Base-by-base conservation (phyloP, 2,329 filamentous ascomycete species). In the Pseudopyricularia cyperi region DNA sequence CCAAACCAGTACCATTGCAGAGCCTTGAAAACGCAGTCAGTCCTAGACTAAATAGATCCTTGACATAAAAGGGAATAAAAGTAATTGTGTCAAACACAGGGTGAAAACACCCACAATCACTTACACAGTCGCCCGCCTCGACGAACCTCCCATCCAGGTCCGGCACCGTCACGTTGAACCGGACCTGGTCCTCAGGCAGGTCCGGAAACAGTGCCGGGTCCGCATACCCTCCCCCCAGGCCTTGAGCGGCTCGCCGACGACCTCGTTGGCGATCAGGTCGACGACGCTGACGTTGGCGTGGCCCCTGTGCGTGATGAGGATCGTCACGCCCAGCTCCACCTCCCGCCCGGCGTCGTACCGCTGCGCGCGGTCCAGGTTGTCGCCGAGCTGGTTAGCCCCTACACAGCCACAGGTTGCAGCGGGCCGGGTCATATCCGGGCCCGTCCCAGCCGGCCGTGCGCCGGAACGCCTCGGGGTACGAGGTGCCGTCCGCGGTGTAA, bases 1-100 rank as follows among this genome's bases (percentile, higher is more conserved):
- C 77, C 77, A 55, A 79, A 70, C 79, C 79, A 83, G 64, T 70
- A 81, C 77, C 79, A 82, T 64, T 83, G 79, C 46, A 83, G 68
- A 3, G 75, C 75, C 56, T 63, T 60, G 15, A 7, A n/a, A 26
- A 15, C 30, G 47, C 15, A 3, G 7, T 44, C 17, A 32, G 48
- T 44, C 17, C 28, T 4, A 30, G 4, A 30, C 28, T 9, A n/a
- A n/a, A n/a, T n/a, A 47, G 37, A n/a, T 11, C 22, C 17, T 2
- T 19, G 17, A 42, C 7, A 35, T 35, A 15, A 35, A 9, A 9
- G 11, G 11, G 11, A 35, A 35, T 35, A 33, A 19, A 19, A 47
- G 17, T 2, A 12, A 44, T 30, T 30, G 28, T 30, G 19, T 5
- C 19, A n/a, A 8, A 15, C 4, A 34, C 28, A n/a, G 34, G 32